phyloP scores from a whole-genome alignment of 495 filamentous ascomycete species.

The Penicillium dipodomyicola region DNA sequence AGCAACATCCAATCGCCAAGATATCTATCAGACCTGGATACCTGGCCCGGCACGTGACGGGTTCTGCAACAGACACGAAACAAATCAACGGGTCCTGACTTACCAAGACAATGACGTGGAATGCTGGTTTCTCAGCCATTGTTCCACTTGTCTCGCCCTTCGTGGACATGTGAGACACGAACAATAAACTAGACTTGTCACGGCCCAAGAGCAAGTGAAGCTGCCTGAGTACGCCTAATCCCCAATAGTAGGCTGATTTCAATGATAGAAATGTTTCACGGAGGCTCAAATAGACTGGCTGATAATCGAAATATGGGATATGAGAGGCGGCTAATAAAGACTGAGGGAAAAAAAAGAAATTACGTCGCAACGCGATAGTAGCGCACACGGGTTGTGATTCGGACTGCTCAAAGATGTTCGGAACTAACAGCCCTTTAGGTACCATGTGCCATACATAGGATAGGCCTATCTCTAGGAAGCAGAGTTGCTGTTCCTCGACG shows the following conservation, averaged over 20 bases:
- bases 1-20: background rate
- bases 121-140: conserved; percentile 43
- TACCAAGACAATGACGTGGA: conserved; percentile 81
- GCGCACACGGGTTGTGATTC: conserved; percentile 9
- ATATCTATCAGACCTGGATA: conserved; percentile 7
- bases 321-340: conserved; percentile 1
- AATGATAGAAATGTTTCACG: conserved; percentile 5
- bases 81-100: conserved; percentile 34
- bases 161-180: conserved; percentile 13
- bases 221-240: background rate
- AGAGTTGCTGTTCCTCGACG: background rate
- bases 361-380: background rate
- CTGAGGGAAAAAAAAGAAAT: background rate
- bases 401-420: conserved; percentile 1
- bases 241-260: background rate
- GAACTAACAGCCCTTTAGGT: background rate
- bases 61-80: conserved; percentile 3
- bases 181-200: background rate
- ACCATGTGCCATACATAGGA: background rate
- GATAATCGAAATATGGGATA: background rate
- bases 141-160: background rate
- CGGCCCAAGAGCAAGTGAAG: background rate
- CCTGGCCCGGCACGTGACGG: conserved; percentile 11
- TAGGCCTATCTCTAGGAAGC: background rate
- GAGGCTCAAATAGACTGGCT: background rate